Base-by-base conservation (phyloP, 192 early-diverging fungal genomes). In the Physocladia obscura region DNA sequence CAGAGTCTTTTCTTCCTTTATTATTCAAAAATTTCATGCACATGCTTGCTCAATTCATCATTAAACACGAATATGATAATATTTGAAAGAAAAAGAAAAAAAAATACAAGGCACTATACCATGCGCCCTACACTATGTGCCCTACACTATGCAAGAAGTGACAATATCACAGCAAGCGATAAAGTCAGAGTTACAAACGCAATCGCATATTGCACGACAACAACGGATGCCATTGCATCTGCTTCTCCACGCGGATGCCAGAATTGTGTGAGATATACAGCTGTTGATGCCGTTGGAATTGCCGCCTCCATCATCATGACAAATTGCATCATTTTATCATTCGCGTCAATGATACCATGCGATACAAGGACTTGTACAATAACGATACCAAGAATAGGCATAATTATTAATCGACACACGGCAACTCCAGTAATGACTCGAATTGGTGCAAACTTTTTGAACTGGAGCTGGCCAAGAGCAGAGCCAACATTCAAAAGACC, bases 271-370 rank as follows among this genome's bases (percentile, higher is more conserved):
- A 79, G 49, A 39, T 48, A 72, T 36, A 79, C 75, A 29, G 55
- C 57, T 22, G 78, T 44, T 2, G 58, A 56, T 38, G 78, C 78
- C 27, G 74, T 79, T 15, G 78, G 78, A 26, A 62, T 55, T 19
- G 56, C 57, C 19, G 74, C 39, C 44, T 73, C 32, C 35, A 76
- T 58, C 78, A 78, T 78, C 24, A 79, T 52, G 1, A 79, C 71
- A 74, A 79, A 79, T 39, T 70, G 64, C 59, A 79, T 61, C 49
- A 79, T 77, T 31, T 73, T 77, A 34, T 79, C 74, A 11, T 57
- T 30, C 30, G 30, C 35, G 39, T 69, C 67, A 47, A 77, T 76
- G 19, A 62, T 22, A 2, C 49, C 51, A 3, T 39, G 22, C 2
- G 26, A 26, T 15, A 52, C 59, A n/a, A 76, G 51, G 34, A 52